phyloP scores from a whole-genome alignment of 176 grass and related monocot species.

The Rhipidocladum racemiflorum region DNA sequence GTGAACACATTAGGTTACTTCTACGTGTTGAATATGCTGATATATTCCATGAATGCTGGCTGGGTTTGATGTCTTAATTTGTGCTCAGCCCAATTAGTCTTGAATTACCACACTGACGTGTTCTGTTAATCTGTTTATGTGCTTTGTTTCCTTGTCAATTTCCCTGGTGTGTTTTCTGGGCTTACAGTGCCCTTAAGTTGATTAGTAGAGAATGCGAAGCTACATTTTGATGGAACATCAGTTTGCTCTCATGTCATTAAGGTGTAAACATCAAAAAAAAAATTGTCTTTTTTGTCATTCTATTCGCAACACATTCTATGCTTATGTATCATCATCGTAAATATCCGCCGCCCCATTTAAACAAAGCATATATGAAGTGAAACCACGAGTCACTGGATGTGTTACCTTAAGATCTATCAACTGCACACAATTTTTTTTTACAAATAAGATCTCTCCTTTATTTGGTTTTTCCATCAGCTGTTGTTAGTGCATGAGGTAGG shows the following conservation, averaged over 20 bases:
- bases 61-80: background rate
- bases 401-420: no score
- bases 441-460: background rate
- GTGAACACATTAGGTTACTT: no score
- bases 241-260: background rate
- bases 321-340: background rate
- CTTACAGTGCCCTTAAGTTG: no score
- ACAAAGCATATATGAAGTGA: background rate
- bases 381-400: background rate
- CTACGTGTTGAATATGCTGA: background rate
- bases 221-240: background rate
- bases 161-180: background rate
- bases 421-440: background rate
- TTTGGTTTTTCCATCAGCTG: background rate
- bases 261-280: background rate
- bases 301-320: no score
- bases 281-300: background rate
- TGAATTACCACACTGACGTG: no score
- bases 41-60: background rate
- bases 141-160: background rate
- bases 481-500: background rate
- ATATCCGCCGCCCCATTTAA: background rate
- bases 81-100: background rate
- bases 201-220: background rate
- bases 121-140: background rate